These are phyloP conservation scores for Globisporangium mamillatum DNA, from an alignment of 352 stramenopile species.

Conservation along the genomic window DNA sequence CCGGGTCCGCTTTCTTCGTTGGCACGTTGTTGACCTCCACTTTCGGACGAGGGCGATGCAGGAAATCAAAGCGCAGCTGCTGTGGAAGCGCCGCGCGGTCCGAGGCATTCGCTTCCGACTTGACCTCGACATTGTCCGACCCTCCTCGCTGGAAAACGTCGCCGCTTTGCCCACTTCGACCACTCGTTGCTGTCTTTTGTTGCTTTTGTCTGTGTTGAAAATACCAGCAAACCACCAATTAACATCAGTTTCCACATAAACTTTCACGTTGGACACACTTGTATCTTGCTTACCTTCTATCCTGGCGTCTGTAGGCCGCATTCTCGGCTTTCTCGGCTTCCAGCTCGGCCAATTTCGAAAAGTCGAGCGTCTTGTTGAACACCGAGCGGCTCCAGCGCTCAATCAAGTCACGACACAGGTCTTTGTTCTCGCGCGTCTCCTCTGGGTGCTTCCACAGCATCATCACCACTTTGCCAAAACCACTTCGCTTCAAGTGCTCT, in stretches of 20 bases:
- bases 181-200: constrained; percentile 34
- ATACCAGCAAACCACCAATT: background rate
- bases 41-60: constrained; percentile 81
- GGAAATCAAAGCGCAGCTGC: constrained; percentile 78
- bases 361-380: constrained; percentile 88
- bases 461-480: constrained; percentile 89
- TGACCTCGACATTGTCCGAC: constrained; percentile 28
- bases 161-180: constrained; percentile 23
- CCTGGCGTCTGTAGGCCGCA: constrained; percentile 61
- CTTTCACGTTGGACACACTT: background rate
- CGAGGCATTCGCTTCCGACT: constrained; percentile 39
- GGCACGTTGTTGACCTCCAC: constrained; percentile 62
- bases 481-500: constrained; percentile 86
- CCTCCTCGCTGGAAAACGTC: constrained; percentile 51
- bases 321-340: constrained; percentile 86
- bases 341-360: constrained; percentile 80
- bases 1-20: constrained; percentile 62
- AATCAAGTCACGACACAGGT: constrained; percentile 78
- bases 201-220: constrained; percentile 29
- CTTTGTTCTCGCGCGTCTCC: constrained; percentile 86
- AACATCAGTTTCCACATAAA: background rate
- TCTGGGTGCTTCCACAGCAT: constrained; percentile 84
- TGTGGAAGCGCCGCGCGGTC: constrained; percentile 70
- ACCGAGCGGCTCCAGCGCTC: constrained; percentile 86
- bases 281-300: constrained; percentile 25